Percentiles rank a stretch among this genome's conserved stretches.
Evolutionary conservation across 768 basidiomycete genomes (phyloP).

Genomic region (Agaricus blazei): DNA sequence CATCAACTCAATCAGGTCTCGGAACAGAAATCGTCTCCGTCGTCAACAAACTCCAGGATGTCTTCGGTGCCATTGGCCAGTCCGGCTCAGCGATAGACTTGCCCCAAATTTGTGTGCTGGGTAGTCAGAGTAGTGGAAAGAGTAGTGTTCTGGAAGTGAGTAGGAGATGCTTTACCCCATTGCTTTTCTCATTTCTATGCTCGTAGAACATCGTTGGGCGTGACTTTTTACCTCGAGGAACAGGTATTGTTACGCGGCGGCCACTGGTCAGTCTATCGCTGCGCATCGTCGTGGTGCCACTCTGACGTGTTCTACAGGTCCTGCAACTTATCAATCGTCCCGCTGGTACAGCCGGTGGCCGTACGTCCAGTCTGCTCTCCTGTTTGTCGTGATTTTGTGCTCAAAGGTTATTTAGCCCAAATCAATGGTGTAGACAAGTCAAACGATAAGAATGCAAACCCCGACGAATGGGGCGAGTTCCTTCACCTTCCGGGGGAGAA

Average conservation of each 20-base stretch:
- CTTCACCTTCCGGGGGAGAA: constrained; percentile 94
- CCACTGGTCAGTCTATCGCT: constrained; percentile 63
- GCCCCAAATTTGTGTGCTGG: constrained; percentile 88
- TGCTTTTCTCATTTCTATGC: constrained; percentile 7
- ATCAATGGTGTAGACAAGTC: constrained; percentile 45
- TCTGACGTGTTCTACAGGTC: constrained; percentile 40
- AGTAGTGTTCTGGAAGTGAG: constrained; percentile 88
- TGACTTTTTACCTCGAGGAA: constrained; percentile 97
- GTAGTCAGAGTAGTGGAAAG: constrained; percentile 90
- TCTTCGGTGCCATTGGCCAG: constrained; percentile 80
- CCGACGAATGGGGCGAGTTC: constrained; percentile 99
- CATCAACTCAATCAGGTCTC: constrained; percentile 59
- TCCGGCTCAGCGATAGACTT: constrained; percentile 79
- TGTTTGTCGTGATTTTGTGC: background rate
- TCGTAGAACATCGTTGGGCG: constrained; percentile 92
- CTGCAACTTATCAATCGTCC: constrained; percentile 92
- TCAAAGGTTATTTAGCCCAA: constrained; percentile 23
- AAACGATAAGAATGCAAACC: constrained; percentile 74
- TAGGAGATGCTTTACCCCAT: background rate
- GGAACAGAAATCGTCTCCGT: constrained; percentile 78
- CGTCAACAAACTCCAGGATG: constrained; percentile 89
- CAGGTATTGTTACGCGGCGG: constrained; percentile 96
- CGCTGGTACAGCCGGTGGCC: constrained; percentile 33
- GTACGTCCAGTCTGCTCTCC: background rate
- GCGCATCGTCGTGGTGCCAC: background rate